Conservation (phyloP, 192 early-diverging fungal species). For the Backusella luteola region DNA sequence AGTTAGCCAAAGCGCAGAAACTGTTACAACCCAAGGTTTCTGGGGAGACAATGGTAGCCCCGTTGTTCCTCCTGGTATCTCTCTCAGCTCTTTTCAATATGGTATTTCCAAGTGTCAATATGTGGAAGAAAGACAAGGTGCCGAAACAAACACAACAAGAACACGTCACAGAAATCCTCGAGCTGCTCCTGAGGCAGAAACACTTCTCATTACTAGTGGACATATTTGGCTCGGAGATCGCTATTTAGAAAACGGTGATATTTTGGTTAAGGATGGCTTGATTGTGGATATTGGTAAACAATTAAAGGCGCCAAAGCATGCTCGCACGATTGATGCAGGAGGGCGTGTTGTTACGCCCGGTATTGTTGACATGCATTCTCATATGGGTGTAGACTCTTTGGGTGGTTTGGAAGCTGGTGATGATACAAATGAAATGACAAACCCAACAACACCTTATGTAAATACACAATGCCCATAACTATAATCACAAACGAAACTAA, state of each 20-base stretch:
- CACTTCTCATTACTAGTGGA: slow-evolving; percentile 58
- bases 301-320: slow-evolving; percentile 36
- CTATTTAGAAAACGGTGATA: slow-evolving; percentile 54
- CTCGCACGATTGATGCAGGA: slow-evolving; percentile 57
- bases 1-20: background rate
- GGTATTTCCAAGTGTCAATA: slow-evolving; percentile 19
- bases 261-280: slow-evolving; percentile 56
- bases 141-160: slow-evolving; percentile 16
- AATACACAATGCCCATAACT: background rate
- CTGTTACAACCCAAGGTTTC: background rate
- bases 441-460: slow-evolving; percentile 48
- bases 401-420: slow-evolving; percentile 37
- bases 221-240: slow-evolving; percentile 40
- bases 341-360: slow-evolving; percentile 74
- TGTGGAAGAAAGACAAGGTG: background rate
- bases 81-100: slow-evolving; percentile 7
- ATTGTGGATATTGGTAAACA: slow-evolving; percentile 48
- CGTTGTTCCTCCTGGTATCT: slow-evolving; percentile 28
- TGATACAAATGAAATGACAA: slow-evolving; percentile 57
- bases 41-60: background rate
- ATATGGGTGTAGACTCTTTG: slow-evolving; percentile 49
- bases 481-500: background rate
- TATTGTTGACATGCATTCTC: slow-evolving; percentile 73
- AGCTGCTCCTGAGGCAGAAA: slow-evolving; percentile 33
- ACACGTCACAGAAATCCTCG: slow-evolving; percentile 44